Conservation (phyloP, 1,139 yeast genomes). For the Saccharomyces pastorianus region DNA sequence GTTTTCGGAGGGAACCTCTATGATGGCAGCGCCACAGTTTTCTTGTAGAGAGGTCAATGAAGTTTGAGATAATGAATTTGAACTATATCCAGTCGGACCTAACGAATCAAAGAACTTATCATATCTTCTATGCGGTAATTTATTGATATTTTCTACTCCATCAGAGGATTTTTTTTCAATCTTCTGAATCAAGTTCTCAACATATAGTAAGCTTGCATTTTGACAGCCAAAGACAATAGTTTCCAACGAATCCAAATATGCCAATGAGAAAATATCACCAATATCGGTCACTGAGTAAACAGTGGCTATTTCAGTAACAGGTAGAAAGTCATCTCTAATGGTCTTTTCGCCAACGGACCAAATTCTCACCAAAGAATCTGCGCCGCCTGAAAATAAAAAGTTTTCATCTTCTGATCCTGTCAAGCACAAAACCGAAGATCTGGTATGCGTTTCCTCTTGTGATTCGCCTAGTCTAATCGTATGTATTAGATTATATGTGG, state of each 20-base stretch:
- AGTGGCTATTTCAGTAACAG: constrained; percentile 46
- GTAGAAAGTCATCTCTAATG: constrained; percentile 14
- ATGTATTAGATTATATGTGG: constrained; percentile 43
- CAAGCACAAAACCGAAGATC: constrained; percentile 62
- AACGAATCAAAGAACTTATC: constrained; percentile 84
- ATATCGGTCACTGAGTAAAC: constrained; percentile 79
- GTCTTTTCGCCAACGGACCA: constrained; percentile 49
- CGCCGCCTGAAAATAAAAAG: constrained; percentile 73
- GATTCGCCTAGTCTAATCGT: constrained; percentile 22
- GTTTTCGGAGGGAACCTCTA: constrained; percentile 63
- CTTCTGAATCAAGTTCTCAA: constrained; percentile 34
- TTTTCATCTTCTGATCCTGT: constrained; percentile 51
- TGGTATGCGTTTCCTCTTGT: constrained; percentile 41
- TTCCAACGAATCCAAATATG: constrained; percentile 53
- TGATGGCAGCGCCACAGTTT: constrained; percentile 17
- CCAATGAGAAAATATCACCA: constrained; percentile 84
- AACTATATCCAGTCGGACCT: constrained; percentile 62
- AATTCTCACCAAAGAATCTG: constrained; percentile 80
- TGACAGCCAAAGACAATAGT: constrained; percentile 83
- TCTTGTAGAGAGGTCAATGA: constrained; percentile 1
- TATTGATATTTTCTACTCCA: constrained; percentile 17
- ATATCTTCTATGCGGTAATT: constrained; percentile 71
- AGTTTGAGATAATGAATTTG: background rate
- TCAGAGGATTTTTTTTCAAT: constrained; percentile 11
- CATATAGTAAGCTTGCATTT: constrained; percentile 80